Evolutionary conservation across 495 filamentous ascomycete genomes (phyloP).

Genomic region (Penicillium lividum): DNA sequence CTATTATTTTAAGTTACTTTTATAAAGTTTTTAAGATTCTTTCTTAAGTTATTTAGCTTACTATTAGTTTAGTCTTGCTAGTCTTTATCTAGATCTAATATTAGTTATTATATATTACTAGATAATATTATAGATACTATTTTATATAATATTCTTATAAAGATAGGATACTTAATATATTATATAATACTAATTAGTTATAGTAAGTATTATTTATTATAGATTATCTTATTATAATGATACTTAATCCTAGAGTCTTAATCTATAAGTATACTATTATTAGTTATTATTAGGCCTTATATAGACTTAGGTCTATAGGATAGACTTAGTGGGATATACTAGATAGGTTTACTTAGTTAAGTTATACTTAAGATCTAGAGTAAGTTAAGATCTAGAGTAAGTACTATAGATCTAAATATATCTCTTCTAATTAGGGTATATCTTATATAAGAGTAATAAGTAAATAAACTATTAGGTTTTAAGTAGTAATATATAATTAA

Average conservation of each 20-base stretch:
- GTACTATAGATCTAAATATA: too few species aligned
- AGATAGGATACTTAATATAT: not conserved
- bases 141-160: too few species aligned
- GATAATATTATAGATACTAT: too few species aligned
- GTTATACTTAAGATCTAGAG: not conserved
- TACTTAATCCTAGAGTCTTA: not conserved
- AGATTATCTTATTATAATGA: not conserved
- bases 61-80: too few species aligned
- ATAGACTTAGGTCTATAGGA: not conserved
- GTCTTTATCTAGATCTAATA: too few species aligned
- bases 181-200: not conserved
- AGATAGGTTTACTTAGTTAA: not conserved
- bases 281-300: not conserved
- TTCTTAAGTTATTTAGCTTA: too few species aligned
- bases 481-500: conserved; percentile 1
- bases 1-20: too few species aligned
- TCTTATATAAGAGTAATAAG: too few species aligned
- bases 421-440: too few species aligned
- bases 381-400: too few species aligned
- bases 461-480: not conserved
- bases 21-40: too few species aligned
- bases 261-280: not conserved
- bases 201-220: not conserved
- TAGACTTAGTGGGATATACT: not conserved
- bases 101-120: too few species aligned